Conservation (phyloP, 768 basidiomycete species). For the Pleurotus ostreatus region DNA sequence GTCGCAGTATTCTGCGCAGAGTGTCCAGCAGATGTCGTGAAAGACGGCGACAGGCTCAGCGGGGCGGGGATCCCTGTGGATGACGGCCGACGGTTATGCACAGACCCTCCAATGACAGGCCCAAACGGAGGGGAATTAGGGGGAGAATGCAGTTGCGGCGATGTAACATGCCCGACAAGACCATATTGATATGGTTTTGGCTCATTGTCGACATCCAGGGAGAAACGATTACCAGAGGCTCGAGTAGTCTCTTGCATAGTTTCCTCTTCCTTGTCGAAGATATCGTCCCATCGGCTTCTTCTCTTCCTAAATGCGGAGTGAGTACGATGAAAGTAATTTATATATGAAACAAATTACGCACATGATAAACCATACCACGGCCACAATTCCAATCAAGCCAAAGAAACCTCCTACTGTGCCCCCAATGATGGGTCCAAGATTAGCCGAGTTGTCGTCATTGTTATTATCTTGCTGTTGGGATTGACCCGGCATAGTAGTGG, state of each 20-base stretch:
- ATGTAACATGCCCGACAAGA: constrained; percentile 44
- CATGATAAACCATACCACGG: constrained; percentile 48
- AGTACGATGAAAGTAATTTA: constrained; percentile 7
- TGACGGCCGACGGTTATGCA: constrained; percentile 18
- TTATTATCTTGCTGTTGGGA: constrained; percentile 9
- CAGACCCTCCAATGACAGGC: constrained; percentile 10
- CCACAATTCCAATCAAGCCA: constrained; percentile 41
- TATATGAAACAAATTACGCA: constrained; percentile 20
- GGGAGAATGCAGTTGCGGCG: constrained; percentile 28
- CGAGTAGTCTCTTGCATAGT: constrained; percentile 20
- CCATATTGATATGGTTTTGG: constrained; percentile 64
- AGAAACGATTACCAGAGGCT: constrained; percentile 22
- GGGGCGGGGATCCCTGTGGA: constrained; percentile 20
- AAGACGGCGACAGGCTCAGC: constrained; percentile 20
- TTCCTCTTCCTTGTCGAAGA: constrained; percentile 43
- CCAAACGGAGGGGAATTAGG: constrained; percentile 27
- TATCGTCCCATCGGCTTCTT: constrained; percentile 46
- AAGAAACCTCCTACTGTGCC: constrained; percentile 54
- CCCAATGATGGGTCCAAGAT: constrained; percentile 47
- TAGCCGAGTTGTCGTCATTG: constrained; percentile 12
- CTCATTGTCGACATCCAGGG: constrained; percentile 28
- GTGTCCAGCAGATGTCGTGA: constrained; percentile 17
- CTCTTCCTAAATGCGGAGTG: constrained; percentile 24
- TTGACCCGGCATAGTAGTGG: constrained; percentile 12
- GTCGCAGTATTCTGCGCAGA: constrained; percentile 12